Evolutionary conservation across 1,284 basidiomycete species (phyloP), one percentile per base, ranked within the genome.

Genomic region (Cerrena zonata): DNA sequence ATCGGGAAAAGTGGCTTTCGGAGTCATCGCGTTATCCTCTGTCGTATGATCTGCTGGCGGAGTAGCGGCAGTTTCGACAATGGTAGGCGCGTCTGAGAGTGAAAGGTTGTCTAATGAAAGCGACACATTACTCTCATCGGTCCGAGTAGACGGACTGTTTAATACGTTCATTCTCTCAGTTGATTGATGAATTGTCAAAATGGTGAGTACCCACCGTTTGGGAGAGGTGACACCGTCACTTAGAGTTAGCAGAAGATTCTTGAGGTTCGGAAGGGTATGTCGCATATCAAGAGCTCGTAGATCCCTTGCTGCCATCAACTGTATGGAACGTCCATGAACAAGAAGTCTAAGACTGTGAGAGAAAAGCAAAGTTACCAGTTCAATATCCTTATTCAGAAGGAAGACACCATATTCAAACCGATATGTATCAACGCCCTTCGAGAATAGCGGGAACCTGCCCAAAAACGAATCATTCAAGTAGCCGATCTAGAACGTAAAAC

Each of bases 391-490:
- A 74, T 99, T 99, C 36, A 99, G 75, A 44, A 99, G 70, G 65
- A 96, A 99, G 3, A 98, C 94, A 7, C 87, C 96, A 69, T 99
- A 99, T 66, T 99, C 95, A 66, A 96, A 99, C 24, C 96, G 79
- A 69, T 98, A 98, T 38, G 86, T 85, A 66, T 99, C 96, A 50
- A 97, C 93, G 10, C 94, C 93, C 68, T 84, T 91, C 0, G 89
- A 88, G 65, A 94, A 98, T 30, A 99, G 73, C 10, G 95, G 94
- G 66, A 96, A 97, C 76, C 92, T 94, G 55, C 36, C 11, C 39
- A 58, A 45, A 25, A 43, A 57, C 54, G 50, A n/a, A n/a, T n/a
- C n/a, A n/a, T n/a, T n/a, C n/a, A n/a, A n/a, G n/a, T n/a, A n/a
- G n/a, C n/a, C n/a, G n/a, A n/a, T n/a, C n/a, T n/a, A n/a, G n/a